phyloP scores from a whole-genome alignment of 2,329 filamentous ascomycete genomes.

The Fusarium lyarnte region DNA sequence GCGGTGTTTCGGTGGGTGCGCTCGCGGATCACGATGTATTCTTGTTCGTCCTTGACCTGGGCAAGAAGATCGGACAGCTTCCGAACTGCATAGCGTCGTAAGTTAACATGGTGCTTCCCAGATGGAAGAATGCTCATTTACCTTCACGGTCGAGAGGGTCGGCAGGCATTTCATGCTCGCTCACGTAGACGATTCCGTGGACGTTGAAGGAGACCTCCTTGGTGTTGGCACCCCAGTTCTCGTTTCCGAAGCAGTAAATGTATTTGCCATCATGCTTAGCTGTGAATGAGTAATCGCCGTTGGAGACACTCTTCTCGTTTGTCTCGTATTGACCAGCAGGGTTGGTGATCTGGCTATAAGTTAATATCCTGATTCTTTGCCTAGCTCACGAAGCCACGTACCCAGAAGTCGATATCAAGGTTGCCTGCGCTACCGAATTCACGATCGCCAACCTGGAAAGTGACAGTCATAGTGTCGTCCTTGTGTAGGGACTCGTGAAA shows the following conservation, averaged over 20 bases:
- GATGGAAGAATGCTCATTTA: constrained; percentile 53
- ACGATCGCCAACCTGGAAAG: constrained; percentile 96
- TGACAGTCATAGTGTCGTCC: constrained; percentile 98
- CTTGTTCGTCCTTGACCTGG: constrained; percentile 97
- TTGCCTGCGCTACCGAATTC: constrained; percentile 96
- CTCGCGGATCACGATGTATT: constrained; percentile 95
- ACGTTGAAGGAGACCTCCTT: constrained; percentile 99
- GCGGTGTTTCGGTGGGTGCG: constrained; percentile 97
- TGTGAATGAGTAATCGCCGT: constrained; percentile 92
- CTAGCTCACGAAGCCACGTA: constrained; percentile 56
- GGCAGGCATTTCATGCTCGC: constrained; percentile 82
- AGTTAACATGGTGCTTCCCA: background rate
- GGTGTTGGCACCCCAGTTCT: constrained; percentile 94
- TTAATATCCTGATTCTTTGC: constrained; percentile 24
- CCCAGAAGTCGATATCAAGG: constrained; percentile 98
- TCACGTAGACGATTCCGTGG: constrained; percentile 97
- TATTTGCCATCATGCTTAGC: constrained; percentile 88
- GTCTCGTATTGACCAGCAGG: constrained; percentile 79
- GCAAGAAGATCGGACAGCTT: constrained; percentile 84
- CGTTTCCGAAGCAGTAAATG: constrained; percentile 98
- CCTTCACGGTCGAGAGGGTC: constrained; percentile 93
- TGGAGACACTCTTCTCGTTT: constrained; percentile 82
- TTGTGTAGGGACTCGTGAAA: constrained; percentile 93
- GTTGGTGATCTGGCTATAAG: constrained; percentile 72
- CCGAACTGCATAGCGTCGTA: constrained; percentile 66